These are phyloP conservation scores for Durotheca rogersii DNA, from an alignment of 495 filamentous ascomycete species.

Conservation along the genomic window DNA sequence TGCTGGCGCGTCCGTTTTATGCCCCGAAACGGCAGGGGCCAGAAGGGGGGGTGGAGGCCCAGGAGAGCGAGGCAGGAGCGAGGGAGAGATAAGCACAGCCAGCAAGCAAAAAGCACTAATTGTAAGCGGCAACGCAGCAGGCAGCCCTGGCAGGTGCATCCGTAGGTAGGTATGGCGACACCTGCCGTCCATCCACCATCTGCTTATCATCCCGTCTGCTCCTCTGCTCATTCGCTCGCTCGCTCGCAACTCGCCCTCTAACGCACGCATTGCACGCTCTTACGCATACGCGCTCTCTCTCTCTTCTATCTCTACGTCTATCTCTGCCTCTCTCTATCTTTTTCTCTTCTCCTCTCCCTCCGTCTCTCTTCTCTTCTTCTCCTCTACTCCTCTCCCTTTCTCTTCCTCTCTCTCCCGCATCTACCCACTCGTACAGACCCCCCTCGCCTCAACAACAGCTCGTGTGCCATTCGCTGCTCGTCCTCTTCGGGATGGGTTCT, in stretches of 20 bases:
- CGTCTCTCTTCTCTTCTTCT: constrained; percentile 3
- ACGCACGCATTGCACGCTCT: no score
- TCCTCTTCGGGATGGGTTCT: constrained; percentile 24
- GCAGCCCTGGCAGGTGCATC: no score
- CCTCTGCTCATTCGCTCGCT: neutral
- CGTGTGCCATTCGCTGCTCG: constrained; percentile 12
- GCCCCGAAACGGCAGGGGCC: constrained; percentile 13
- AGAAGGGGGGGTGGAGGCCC: neutral
- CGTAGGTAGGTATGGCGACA: constrained; percentile 7
- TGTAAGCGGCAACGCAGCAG: no score
- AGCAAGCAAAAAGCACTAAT: no score
- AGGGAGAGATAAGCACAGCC: constrained; percentile 13
- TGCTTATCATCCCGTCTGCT: constrained; percentile 3
- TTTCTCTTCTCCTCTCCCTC: no score
- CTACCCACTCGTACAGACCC: no score
- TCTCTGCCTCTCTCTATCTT: no score
- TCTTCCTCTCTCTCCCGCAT: neutral
- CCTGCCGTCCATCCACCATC: no score
- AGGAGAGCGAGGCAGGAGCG: constrained; percentile 4
- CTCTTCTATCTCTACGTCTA: no score
- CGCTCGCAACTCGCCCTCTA: no score
- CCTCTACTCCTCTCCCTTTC: constrained; percentile 2
- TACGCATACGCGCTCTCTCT: no score
- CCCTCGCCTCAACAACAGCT: no score
- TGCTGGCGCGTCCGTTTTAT: constrained; percentile 13